Percentiles rank a stretch among this genome's conserved stretches.
phyloP scores from a whole-genome alignment of 805 yeast species.

The Metschnikowia lachancei region DNA sequence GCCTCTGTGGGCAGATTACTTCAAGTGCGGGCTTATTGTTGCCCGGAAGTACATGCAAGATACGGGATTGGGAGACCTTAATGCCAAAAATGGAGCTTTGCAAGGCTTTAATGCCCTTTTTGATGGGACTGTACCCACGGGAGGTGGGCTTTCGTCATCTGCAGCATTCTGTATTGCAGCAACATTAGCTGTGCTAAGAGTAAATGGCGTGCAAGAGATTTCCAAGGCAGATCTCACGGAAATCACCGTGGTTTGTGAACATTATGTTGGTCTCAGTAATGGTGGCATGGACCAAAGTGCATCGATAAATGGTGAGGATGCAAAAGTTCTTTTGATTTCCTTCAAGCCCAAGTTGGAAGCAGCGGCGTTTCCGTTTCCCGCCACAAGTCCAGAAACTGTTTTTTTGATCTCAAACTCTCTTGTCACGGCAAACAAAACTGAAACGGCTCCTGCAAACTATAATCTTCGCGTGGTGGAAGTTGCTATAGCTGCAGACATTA shows the following conservation, averaged over 20 bases:
- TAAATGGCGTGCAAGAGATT: conserved; percentile 45
- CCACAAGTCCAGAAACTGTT: conserved; percentile 40
- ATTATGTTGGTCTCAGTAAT: conserved; percentile 68
- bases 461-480: conserved; percentile 72
- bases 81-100: conserved; percentile 24
- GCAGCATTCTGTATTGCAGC: conserved; percentile 72
- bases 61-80: conserved; percentile 21
- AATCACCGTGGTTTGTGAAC: conserved; percentile 65
- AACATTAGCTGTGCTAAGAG: conserved; percentile 53
- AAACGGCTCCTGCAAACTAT: conserved; percentile 67
- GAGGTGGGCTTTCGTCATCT: conserved; percentile 67
- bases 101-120: conserved; percentile 52
- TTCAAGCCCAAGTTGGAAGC: conserved; percentile 60
- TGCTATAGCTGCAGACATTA: conserved; percentile 59
- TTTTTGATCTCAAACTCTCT: conserved; percentile 65
- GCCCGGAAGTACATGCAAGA: conserved; percentile 45
- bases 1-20: conserved; percentile 66
- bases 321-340: conserved; percentile 56
- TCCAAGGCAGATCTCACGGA: conserved; percentile 52
- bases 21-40: conserved; percentile 61
- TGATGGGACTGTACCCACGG: conserved; percentile 69
- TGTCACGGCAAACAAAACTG: conserved; percentile 61
- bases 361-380: conserved; percentile 53
- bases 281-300: conserved; percentile 86
- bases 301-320: conserved; percentile 58